phyloP scores from a whole-genome alignment of 805 yeast genomes.

The Maudiozyma serrabonitensis region DNA sequence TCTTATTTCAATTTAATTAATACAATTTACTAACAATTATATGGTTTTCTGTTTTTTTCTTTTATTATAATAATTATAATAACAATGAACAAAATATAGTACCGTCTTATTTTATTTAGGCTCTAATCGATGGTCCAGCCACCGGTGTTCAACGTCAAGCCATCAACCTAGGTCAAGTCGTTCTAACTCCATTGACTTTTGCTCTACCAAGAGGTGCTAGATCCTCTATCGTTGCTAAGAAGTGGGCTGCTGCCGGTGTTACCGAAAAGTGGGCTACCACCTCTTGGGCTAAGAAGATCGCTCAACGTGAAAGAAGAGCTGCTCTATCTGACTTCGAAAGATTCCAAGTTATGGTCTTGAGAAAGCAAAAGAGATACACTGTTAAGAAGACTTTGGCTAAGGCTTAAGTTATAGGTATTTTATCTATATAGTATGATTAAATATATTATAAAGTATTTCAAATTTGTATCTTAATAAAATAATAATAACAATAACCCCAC shows the following conservation, averaged over 20 bases:
- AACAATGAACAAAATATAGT: conserved; percentile 2
- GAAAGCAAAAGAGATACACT: conserved; percentile 94
- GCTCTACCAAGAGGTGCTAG: conserved; percentile 93
- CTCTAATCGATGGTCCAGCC: conserved; percentile 93
- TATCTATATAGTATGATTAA: conserved; percentile 5
- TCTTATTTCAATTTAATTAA: neutral
- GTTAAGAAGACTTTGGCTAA: conserved; percentile 94
- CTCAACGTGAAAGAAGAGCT: conserved; percentile 88
- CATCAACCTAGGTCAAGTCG: conserved; percentile 74
- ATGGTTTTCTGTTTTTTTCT: neutral
- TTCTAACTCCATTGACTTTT: conserved; percentile 85
- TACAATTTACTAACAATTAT: conserved; percentile 1
- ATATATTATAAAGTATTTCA: conserved; percentile 3
- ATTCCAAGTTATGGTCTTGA: conserved; percentile 96
- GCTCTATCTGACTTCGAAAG: conserved; percentile 95
- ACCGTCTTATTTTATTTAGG: conserved; percentile 34
- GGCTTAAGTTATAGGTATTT: conserved; percentile 47
- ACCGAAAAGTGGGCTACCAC: conserved; percentile 86
- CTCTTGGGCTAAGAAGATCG: conserved; percentile 97
- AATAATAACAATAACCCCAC: neutral
- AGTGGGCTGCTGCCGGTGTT: conserved; percentile 86
- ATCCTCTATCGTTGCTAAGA: conserved; percentile 76
- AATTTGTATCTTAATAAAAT: conserved; percentile 5
- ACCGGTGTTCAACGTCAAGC: conserved; percentile 87
- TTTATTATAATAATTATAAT: too few relatives aligned